Conservation (phyloP, 2,329 filamentous ascomycete species). For the Ophiocordyceps unilateralis region DNA sequence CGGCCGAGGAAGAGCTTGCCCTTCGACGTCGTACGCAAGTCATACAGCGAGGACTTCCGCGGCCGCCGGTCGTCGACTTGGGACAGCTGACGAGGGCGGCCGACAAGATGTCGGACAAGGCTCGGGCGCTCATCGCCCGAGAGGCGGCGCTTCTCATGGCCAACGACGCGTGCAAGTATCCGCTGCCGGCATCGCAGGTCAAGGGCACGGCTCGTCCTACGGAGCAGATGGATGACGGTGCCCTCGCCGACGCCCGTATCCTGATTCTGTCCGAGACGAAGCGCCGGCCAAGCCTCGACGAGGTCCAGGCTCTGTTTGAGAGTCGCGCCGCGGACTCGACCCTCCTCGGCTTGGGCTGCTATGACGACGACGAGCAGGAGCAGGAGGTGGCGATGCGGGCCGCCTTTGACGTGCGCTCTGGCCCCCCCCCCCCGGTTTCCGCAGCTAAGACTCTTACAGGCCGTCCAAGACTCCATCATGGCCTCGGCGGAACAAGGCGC, state of each 20-base stretch:
- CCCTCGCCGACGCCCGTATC: conserved; percentile 57
- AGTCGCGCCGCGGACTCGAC: conserved; percentile 33
- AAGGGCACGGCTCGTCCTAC: conserved; percentile 43
- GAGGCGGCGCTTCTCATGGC: conserved; percentile 70
- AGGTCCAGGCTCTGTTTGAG: conserved; percentile 36
- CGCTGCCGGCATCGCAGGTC: conserved; percentile 49
- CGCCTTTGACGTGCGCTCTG: conserved; percentile 51
- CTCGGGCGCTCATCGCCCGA: conserved; percentile 51
- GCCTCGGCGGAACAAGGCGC: conserved; percentile 62
- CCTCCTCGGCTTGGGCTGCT: conserved; percentile 69
- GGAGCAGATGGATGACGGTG: conserved; percentile 49
- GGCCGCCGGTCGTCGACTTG: conserved; percentile 58
- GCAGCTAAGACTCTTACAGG: conserved; percentile 21
- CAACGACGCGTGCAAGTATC: conserved; percentile 62
- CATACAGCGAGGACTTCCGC: conserved; percentile 69
- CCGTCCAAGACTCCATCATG: conserved; percentile 56
- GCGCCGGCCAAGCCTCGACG: conserved; percentile 26
- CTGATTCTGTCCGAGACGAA: conserved; percentile 57
- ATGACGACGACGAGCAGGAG: conserved; percentile 59
- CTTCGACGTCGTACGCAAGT: conserved; percentile 76
- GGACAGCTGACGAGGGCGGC: conserved; percentile 48
- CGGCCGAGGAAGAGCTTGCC: conserved; percentile 60
- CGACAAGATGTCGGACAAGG: conserved; percentile 40
- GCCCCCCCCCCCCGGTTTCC: not conserved
- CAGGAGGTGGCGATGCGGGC: conserved; percentile 43